Evolutionary conservation across 78 protist species (phyloP).

Genomic region (Planoprotostelium fungivorum): DNA sequence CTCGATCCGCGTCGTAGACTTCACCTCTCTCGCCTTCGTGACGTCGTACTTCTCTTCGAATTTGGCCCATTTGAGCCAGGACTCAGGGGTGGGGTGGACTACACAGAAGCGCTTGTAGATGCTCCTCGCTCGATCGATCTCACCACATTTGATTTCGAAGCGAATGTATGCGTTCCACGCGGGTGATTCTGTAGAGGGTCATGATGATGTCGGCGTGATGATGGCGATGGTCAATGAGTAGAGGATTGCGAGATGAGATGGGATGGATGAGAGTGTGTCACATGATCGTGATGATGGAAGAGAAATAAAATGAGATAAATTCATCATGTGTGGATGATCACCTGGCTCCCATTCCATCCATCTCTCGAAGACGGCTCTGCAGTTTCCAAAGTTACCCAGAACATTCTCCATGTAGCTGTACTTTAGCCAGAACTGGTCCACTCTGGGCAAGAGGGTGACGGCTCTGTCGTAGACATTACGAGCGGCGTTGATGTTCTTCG

Average conservation of each 20-base stretch:
- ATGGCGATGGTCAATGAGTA: constrained; percentile 54
- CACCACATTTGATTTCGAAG: constrained; percentile 76
- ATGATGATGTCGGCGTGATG: too few relatives aligned
- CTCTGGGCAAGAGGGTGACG: constrained; percentile 88
- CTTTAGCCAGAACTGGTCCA: constrained; percentile 89
- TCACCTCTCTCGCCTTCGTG: not conserved
- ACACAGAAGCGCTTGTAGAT: constrained; percentile 13
- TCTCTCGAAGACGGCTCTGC: constrained; percentile 89
- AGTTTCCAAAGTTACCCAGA: constrained; percentile 87
- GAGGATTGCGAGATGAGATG: not conserved
- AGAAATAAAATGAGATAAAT: not conserved
- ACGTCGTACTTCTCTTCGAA: constrained; percentile 19
- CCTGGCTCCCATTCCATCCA: constrained; percentile 93
- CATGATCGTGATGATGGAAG: not conserved
- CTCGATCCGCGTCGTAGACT: not conserved
- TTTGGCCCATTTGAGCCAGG: constrained; percentile 88
- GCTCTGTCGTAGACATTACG: constrained; percentile 97
- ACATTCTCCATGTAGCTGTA: constrained; percentile 93
- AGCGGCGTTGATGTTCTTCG: constrained; percentile 85
- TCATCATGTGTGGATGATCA: too few relatives aligned
- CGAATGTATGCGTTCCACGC: constrained; percentile 91
- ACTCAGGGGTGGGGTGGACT: constrained; percentile 44
- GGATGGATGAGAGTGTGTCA: not conserved
- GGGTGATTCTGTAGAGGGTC: not conserved
- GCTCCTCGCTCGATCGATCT: constrained; percentile 20